Evolutionary conservation across 2,329 filamentous ascomycete species (phyloP), one percentile per base, ranked within the genome.

Genomic region (Rhytidhysteron rufulum): DNA sequence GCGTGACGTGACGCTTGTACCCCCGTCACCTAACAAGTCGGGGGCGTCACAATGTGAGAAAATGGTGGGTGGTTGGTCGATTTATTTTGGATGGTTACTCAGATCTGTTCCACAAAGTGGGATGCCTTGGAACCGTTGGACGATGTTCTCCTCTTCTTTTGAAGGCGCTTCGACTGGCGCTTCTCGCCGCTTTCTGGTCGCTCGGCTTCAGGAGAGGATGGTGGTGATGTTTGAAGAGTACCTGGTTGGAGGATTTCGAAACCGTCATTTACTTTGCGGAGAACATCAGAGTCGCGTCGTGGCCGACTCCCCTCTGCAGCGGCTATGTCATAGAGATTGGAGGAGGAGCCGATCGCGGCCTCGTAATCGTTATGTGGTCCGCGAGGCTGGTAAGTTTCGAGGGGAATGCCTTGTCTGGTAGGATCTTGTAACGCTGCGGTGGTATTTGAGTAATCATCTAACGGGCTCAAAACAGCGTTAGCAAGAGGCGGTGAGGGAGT

Each of bases 181-280:
- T 58, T 59, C 38, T 64, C 57, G 17, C 38, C 32, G 19, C 34
- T 41, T 7, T 56, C 49, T n/a, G 54, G 32, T 41, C 51, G 34
- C 24, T 58, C 54, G 31, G 60, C 56, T 24, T 58, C 54, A 4
- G 56, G 44, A 34, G 37, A 55, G 17, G 60, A 55, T 6, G 57
- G 51, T 32, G 56, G 41, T 20, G 39, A 13, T n/a, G 36, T 21
- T 10, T 30, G 51, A 37, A 67, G 57, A n/a, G 63, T 68, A 39
- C 66, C 66, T 31, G 65, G 64, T 22, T 51, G 54, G 19, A 69
- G 48, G 22, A 69, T 62, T 44, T 67, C 57, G 40, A 69, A 69
- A 30, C 63, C 65, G n/a, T 65, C 58, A 45, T 69, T 69, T 41
- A 69, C 65, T 31, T 62, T 67, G 37, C 66, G 65, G 13, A 67